Evolutionary conservation across 2,329 filamentous ascomycete genomes (phyloP), one percentile per base, ranked within the genome.

Genomic region (Fusarium oxysporum): DNA sequence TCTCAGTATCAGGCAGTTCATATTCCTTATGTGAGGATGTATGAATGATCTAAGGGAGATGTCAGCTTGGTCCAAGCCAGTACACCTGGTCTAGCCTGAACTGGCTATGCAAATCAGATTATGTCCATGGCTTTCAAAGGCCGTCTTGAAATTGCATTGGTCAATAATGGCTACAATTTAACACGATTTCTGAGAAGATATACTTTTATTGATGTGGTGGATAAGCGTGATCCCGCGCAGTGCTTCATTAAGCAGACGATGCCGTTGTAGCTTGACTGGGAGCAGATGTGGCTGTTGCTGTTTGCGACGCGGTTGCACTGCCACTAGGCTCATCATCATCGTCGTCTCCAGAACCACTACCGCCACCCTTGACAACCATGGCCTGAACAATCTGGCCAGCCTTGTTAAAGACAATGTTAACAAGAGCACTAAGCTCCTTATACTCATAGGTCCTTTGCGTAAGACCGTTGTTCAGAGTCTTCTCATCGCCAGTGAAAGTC

Each of bases 401-500:
- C 11, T 70, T 70, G 5, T 70, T 70, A n/a, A 70, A 70, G 4
- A 70, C 66, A 7, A 70, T 70, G 6, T 70, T 70, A 2, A 70
- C 66, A 7, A 70, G 19, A 2, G 67, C 60, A 5, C 67, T 70
- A 1, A 70, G 41, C n/a, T 70, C 67, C 5, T 62, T 41, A 13
- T 70, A 70, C 21, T 70, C 67, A 13, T 70, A 70, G 1, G 67
- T 70, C 33, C 57, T 65, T 16, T 70, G 67, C 2, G 43, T 25
- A 13, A 70, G 60, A 2, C 67, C 67, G 28, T 70, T 70, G 3
- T 40, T n/a, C 5, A 70, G 6, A 1, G 23, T 65, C 47, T 70
- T 70, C 48, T 70, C 67, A 13, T 70, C 41, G 23, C 67, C 67
- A 1, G 67, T 70, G 5, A 70, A 70, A 5, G 67, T 70, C 67